Percentiles rank a stretch among this genome's conserved stretches.
These are phyloP conservation scores for Pseudozyma tsukubaensis DNA, from an alignment of 1,284 basidiomycete species.

Conservation along the genomic window DNA sequence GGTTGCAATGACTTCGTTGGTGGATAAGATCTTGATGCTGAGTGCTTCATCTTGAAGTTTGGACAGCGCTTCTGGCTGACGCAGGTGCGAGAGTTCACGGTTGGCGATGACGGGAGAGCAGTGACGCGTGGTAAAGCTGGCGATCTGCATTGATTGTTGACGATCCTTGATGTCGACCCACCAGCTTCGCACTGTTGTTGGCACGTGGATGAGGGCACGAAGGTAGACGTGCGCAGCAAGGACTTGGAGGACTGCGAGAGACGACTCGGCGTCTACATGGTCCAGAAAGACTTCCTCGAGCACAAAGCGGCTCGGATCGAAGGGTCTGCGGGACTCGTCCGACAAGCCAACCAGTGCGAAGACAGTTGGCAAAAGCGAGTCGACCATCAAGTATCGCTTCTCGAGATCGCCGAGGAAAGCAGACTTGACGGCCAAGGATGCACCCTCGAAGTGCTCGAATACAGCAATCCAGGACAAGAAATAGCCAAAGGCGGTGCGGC, in stretches of 20 bases:
- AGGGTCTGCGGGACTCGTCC: conserved; percentile 68
- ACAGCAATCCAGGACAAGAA: conserved; percentile 90
- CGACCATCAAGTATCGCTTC: conserved; percentile 76
- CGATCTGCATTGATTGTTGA: conserved; percentile 81
- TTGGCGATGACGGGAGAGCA: conserved; percentile 91
- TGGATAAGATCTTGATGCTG: conserved; percentile 76
- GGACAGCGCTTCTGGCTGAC: conserved; percentile 75
- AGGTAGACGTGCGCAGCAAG: conserved; percentile 86
- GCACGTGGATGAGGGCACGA: conserved; percentile 60
- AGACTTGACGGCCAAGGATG: conserved; percentile 84
- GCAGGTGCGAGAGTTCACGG: conserved; percentile 82
- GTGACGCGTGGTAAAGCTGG: conserved; percentile 82
- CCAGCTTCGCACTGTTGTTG: conserved; percentile 75
- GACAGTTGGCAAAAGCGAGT: conserved; percentile 79
- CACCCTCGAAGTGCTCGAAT: conserved; percentile 86
- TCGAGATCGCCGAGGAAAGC: conserved; percentile 88
- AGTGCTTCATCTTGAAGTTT: conserved; percentile 84
- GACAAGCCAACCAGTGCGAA: conserved; percentile 75
- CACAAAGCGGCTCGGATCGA: conserved; percentile 83
- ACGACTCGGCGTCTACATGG: conserved; percentile 58
- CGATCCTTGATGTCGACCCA: conserved; percentile 88
- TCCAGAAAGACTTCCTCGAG: conserved; percentile 88
- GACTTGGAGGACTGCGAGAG: conserved; percentile 73
- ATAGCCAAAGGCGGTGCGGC: conserved; percentile 67
- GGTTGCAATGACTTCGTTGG: conserved; percentile 71